Conservation (phyloP, 345 rosid species). For the Populus euphratica region DNA sequence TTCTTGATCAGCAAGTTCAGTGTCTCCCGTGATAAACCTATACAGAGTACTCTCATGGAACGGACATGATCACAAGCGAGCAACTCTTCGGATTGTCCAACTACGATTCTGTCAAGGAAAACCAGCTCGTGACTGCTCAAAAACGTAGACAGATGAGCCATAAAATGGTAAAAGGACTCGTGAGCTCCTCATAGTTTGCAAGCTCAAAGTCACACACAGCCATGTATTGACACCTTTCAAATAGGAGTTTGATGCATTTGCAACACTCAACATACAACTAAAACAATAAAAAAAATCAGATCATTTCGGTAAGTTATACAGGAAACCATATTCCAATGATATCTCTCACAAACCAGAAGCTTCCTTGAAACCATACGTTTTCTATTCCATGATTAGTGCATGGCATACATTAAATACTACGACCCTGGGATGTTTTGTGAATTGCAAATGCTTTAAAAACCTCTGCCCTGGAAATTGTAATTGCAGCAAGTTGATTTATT, state of each 20-base stretch:
- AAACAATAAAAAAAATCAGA: not conserved
- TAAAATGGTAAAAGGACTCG: not conserved
- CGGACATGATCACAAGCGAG: too few species aligned
- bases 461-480: conserved; percentile 1
- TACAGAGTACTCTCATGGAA: too few species aligned
- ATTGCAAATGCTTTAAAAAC: not conserved
- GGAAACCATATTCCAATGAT: not conserved
- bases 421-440: not conserved
- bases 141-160: not conserved
- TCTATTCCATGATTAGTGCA: not conserved
- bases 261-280: not conserved
- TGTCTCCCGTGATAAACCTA: too few species aligned
- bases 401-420: not conserved
- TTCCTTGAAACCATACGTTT: not conserved
- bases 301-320: not conserved
- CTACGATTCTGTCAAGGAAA: not conserved
- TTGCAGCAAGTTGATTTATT: conserved; percentile 2
- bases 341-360: not conserved
- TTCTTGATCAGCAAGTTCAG: not conserved
- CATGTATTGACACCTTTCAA: not conserved
- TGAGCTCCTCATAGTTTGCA: not conserved
- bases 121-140: not conserved
- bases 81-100: not conserved
- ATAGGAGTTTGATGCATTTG: not conserved
- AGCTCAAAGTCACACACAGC: not conserved